Evolutionary conservation across 1,284 basidiomycete genomes (phyloP), one percentile per base, ranked within the genome.

Genomic region (Cerioporus squamosus): DNA sequence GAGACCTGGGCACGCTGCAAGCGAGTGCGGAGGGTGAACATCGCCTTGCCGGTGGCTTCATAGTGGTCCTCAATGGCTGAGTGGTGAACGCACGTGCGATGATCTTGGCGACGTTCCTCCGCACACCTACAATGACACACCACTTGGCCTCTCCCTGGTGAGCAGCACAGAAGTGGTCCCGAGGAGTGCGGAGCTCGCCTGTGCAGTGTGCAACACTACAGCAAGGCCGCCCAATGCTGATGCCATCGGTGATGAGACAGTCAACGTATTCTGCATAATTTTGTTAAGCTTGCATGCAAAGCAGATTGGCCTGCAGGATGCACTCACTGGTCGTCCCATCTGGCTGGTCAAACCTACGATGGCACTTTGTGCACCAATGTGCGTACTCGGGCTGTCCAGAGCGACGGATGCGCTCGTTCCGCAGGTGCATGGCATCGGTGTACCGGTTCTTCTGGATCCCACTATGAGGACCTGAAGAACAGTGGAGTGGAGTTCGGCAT

Each of bases 301-400:
- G n/a, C n/a, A n/a, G n/a, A n/a, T n/a, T n/a, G n/a, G n/a, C n/a
- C n/a, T 26, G 8, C 26, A 26, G 26, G 3, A 26, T 26, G 26
- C 10, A 33, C 31, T 33, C 31, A 58, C 46, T 8, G 44, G 45
- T 20, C 10, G 65, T 62, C 39, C 64, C 57, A 1, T 56, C 50
- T 2, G 55, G 39, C 22, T 57, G 10, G 44, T 51, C 63, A 8
- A 61, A 44, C 0, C 63, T 18, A 5, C 52, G 53, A 33, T 68
- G 52, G 42, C 72, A 74, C 31, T 59, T 62, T 9, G 68, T 55
- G 45, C 72, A 75, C 7, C 54, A 67, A 57, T 75, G 72, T 0
- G 17, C 33, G 7, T 66, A 65, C 15, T 66, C 68, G 18, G 66
- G 64, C 31, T 74, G 72, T 0, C 72, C 70, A n/a, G 65, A 44